These are phyloP conservation scores for Exutisphaerella laricina DNA, from an alignment of 2,329 filamentous ascomycete species.

Conservation along the genomic window DNA sequence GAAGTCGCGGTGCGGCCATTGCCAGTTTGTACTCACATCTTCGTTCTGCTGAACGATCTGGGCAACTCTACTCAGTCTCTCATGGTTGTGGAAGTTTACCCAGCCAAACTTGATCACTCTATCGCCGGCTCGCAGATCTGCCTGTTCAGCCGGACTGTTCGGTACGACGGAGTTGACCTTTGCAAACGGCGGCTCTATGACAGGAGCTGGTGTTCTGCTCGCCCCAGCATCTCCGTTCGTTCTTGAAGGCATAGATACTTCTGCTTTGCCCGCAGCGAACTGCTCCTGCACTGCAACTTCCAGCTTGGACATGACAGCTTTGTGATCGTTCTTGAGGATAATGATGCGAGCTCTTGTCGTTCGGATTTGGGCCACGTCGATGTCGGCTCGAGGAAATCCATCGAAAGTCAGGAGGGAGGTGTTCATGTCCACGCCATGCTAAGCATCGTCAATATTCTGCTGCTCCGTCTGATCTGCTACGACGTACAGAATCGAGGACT, in stretches of 20 bases:
- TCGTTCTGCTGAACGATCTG: constrained; percentile 86
- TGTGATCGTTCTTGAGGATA: constrained; percentile 86
- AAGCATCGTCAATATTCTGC: constrained; percentile 20
- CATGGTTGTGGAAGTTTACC: constrained; percentile 78
- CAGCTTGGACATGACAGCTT: constrained; percentile 74
- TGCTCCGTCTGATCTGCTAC: background rate
- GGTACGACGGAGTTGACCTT: constrained; percentile 78
- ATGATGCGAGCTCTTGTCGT: constrained; percentile 91
- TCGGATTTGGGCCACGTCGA: constrained; percentile 92
- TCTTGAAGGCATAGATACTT: constrained; percentile 13
- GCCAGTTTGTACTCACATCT: constrained; percentile 68
- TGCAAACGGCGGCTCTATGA: constrained; percentile 66
- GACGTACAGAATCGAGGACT: constrained; percentile 77
- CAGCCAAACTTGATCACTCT: constrained; percentile 78
- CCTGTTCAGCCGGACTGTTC: constrained; percentile 73
- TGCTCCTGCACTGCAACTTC: constrained; percentile 84
- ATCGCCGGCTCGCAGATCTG: constrained; percentile 76
- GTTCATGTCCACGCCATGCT: constrained; percentile 93
- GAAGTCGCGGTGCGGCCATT: too few species aligned
- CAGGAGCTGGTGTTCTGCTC: constrained; percentile 17
- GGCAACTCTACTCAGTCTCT: constrained; percentile 77
- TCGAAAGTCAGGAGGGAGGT: constrained; percentile 81
- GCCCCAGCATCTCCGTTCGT: constrained; percentile 20
- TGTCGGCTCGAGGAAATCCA: constrained; percentile 86
- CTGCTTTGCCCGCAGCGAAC: constrained; percentile 55